Percentiles rank a stretch among this genome's conserved stretches.
phyloP scores from a whole-genome alignment of 2,329 filamentous ascomycete genomes.

The Thielaviopsis ethacetica region DNA sequence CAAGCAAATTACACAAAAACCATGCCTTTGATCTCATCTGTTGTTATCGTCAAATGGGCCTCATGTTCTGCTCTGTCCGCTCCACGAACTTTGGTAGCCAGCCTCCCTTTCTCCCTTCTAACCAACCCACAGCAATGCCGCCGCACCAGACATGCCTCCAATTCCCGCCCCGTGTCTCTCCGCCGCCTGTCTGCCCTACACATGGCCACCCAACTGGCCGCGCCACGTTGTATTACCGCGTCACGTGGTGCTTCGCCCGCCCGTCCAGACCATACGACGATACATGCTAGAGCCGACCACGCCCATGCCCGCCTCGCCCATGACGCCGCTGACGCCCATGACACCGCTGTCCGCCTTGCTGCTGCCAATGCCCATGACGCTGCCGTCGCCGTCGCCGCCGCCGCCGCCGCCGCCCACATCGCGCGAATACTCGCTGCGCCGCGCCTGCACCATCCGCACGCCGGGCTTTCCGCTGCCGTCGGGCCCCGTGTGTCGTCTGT shows the following conservation, averaged over 20 bases:
- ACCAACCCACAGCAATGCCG: not conserved
- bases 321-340: not conserved
- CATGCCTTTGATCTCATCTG: too few relatives aligned
- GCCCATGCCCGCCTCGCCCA: not conserved
- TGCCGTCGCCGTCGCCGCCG: not conserved
- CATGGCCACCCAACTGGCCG: not conserved
- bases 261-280: conserved; percentile 1
- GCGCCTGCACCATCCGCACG: conserved; percentile 5
- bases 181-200: not conserved
- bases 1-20: too few relatives aligned
- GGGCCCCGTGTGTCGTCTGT: conserved; percentile 7
- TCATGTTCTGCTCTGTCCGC: too few relatives aligned
- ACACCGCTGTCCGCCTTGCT: not conserved
- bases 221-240: not conserved
- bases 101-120: too few relatives aligned
- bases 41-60: too few relatives aligned
- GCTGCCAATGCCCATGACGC: not conserved
- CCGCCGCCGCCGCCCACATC: not conserved
- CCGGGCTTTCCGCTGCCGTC: conserved; percentile 8
- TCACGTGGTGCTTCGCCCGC: conserved; percentile 1
- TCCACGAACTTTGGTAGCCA: too few relatives aligned
- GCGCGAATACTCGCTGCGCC: not conserved
- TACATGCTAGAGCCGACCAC: conserved; percentile 1
- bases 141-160: not conserved
- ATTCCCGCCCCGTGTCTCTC: not conserved